Evolutionary conservation across 306 rosid genomes (phyloP), one percentile per base, ranked within the genome.

Genomic region (Elaeagnus macrophylla): DNA sequence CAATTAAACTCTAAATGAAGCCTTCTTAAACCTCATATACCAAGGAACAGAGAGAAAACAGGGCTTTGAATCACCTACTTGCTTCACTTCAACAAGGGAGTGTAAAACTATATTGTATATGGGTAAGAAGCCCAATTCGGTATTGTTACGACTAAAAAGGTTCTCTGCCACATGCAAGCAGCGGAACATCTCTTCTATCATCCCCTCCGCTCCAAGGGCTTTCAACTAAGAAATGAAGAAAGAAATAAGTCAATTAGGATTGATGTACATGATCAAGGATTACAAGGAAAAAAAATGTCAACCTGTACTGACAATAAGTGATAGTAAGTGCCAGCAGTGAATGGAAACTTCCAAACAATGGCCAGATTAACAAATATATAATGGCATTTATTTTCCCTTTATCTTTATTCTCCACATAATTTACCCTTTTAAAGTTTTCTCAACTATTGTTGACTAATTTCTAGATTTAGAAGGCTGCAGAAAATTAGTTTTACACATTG

Each of bases 121-220:
- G 37, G 71, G 75, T 25, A 70, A 25, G 32, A 25, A 71, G 72
- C 81, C 78, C 66, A 72, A 55, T 65, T 68, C 43, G 63, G 75
- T 72, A 54, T 68, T 57, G 45, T 67, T 72, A 59, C 59, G 72
- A 59, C 69, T 53, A 67, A 83, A 86, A 60, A 77, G 78, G 68
- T 70, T 79, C 67, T 89, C 94, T 10, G 97, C 95, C 67, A 69
- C 70, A 8, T 69, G 66, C 59, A 89, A 81, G 72, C 83, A 83
- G 43, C 77, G 79, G 64, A 86, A 65, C 72, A 85, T 54, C 68
- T 70, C 83, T 69, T 51, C 64, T 62, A 66, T 75, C 95, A 89
- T 89, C 58, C 83, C 81, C 72, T 86, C 95, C 58, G 77, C 75
- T 66, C 97, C 97, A 48, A 89, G 76, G 74, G 88, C 89, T 55